Base-by-base conservation (phyloP, 2,329 filamentous ascomycete species). In the Calonectria hongkongensis region DNA sequence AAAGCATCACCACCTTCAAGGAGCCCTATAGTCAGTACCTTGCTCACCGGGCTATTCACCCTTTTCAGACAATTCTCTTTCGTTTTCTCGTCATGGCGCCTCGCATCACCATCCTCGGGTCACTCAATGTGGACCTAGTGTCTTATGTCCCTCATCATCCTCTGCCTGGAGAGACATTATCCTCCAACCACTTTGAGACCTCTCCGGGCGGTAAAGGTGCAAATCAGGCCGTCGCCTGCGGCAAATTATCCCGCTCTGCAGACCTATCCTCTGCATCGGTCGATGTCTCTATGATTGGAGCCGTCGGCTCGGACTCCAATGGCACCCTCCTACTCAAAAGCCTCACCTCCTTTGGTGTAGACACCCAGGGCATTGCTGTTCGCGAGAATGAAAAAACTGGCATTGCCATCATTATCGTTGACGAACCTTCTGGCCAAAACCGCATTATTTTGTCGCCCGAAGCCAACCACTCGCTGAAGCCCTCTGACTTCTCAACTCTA, bases 81-180 rank as follows among this genome's bases (percentile, higher is more conserved):
- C 30, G 30, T 33, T 36, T 36, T 36, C 28, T 56, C 47, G 47
- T 4, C 27, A 68, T 72, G 70, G 21, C 47, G 18, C 50, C 54
- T 7, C 48, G 39, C 18, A 71, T 75, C n/a, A 71, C 83, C 90
- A 48, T 89, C 88, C 1, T 91, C 87, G 79, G 91, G 88, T 95
- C 93, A 18, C 87, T 95, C 30, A 95, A 95, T 80, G 90, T 90
- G 74, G 93, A 95, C 82, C 91, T 95, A 76, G 91, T 94, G 66
- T 93, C 92, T 2, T 87, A 90, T 67, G 94, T 92, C 12, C 85
- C 91, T 1, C 91, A 93, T 16, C 87, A 94, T n/a, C 93, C 93
- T 0, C 85, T 86, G 2, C 88, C 89, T 2, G 94, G 93, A 65
- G 93, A 95, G 81, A 95, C 93, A 0, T 86, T 95, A 12, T 92